Percentiles rank a stretch among this genome's conserved stretches.
phyloP scores from a whole-genome alignment of 2,329 filamentous ascomycete genomes.

The Arthrobotrys musiformis region DNA sequence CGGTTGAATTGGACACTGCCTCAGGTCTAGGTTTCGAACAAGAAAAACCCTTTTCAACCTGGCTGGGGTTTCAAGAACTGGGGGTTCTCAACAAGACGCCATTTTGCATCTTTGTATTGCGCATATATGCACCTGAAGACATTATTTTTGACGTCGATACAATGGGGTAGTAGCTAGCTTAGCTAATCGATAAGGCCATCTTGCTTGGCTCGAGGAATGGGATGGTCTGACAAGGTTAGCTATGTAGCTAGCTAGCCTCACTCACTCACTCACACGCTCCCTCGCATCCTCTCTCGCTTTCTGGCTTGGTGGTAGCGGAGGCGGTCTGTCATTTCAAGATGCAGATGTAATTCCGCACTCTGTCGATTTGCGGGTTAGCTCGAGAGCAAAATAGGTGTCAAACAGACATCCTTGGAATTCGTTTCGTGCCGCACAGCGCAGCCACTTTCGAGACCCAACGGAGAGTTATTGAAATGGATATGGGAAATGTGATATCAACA shows the following conservation, averaged over 20 bases:
- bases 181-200: conserved; percentile 21
- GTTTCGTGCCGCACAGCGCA: conserved; percentile 13
- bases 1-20: conserved; percentile 46
- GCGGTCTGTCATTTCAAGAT: conserved; percentile 9
- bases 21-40: conserved; percentile 12
- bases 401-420: not conserved
- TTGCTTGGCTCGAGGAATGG: not conserved
- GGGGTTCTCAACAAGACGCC: not conserved
- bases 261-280: too few relatives aligned
- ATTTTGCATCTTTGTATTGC: not conserved
- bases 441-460: conserved; percentile 8
- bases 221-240: not conserved
- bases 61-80: not conserved
- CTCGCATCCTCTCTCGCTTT: too few relatives aligned
- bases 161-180: not conserved
- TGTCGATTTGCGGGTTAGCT: not conserved
- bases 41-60: not conserved
- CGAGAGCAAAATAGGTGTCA: not conserved
- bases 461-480: not conserved
- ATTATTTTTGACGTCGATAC: too few relatives aligned
- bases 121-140: too few relatives aligned
- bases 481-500: not conserved
- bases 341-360: conserved; percentile 8
- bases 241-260: not conserved
- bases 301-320: too few relatives aligned